phyloP scores from a whole-genome alignment of 768 basidiomycete genomes.

The Rhodosporidiobolus odoratus region DNA sequence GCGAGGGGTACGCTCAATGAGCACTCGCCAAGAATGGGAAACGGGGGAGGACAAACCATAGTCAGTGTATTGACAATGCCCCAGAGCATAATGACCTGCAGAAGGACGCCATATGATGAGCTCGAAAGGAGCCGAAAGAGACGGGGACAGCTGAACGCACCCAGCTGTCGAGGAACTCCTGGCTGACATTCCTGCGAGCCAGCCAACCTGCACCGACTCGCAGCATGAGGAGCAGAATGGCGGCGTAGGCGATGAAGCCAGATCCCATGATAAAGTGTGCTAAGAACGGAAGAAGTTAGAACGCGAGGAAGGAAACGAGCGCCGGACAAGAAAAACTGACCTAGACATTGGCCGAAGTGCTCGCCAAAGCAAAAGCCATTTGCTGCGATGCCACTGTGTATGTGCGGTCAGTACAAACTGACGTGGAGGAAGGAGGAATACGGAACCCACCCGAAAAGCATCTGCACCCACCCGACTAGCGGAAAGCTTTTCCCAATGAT shows the following conservation, averaged over 20 bases:
- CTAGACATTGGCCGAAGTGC: slow-evolving; percentile 71
- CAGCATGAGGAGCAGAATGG: slow-evolving; percentile 71
- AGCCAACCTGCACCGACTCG: slow-evolving; percentile 71
- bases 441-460: slow-evolving; percentile 77
- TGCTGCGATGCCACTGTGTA: slow-evolving; percentile 30
- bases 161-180: slow-evolving; percentile 48
- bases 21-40: not conserved
- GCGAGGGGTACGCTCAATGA: too few species aligned
- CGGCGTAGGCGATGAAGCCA: slow-evolving; percentile 81
- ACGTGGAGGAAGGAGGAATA: slow-evolving; percentile 47
- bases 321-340: slow-evolving; percentile 49
- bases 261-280: slow-evolving; percentile 55
- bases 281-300: not conserved
- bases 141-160: too few species aligned
- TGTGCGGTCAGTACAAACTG: not conserved
- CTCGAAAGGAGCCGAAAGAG: too few species aligned
- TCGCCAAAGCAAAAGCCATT: slow-evolving; percentile 72
- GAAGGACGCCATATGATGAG: slow-evolving; percentile 5
- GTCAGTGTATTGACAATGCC: slow-evolving; percentile 82
- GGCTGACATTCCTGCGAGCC: slow-evolving; percentile 41
- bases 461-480: slow-evolving; percentile 79
- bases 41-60: slow-evolving; percentile 47
- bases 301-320: slow-evolving; percentile 46
- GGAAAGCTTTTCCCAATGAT: slow-evolving; percentile 79
- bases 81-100: slow-evolving; percentile 46